A percentile compares a stretch with the other conserved stretches of the same genome.
Evolutionary conservation across 2,329 filamentous ascomycete species (phyloP).

Genomic region (Trichoderma sp.): DNA sequence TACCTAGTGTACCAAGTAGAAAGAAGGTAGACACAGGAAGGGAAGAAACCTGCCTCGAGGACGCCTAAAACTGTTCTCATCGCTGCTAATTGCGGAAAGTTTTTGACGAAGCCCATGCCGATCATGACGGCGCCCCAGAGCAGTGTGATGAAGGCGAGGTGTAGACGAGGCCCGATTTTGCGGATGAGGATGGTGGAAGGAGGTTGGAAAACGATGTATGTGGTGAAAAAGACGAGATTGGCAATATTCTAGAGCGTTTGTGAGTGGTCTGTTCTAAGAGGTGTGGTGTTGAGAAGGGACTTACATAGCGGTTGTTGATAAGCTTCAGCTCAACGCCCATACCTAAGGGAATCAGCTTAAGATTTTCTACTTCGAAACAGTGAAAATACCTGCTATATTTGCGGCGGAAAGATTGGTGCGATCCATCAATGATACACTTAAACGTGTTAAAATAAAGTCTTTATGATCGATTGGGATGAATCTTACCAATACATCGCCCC

Average conservation of each 20-base stretch:
- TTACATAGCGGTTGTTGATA: constrained; percentile 45
- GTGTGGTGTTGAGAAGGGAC: constrained; percentile 20
- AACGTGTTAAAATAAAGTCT: background rate
- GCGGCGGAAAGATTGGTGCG: constrained; percentile 73
- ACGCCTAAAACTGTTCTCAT: constrained; percentile 59
- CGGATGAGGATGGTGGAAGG: constrained; percentile 68
- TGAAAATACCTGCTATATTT: constrained; percentile 63
- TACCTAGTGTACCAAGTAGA: constrained; percentile 70
- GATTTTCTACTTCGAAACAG: rapidly evolving
- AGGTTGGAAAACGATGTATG: constrained; percentile 69
- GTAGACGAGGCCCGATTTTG: constrained; percentile 60
- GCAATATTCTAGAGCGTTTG: constrained; percentile 52
- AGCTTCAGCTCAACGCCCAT: constrained; percentile 28
- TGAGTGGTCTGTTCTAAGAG: background rate
- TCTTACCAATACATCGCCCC: constrained; percentile 62
- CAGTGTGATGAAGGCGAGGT: constrained; percentile 53
- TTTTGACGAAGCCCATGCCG: constrained; percentile 60
- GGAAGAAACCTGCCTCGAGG: constrained; percentile 70
- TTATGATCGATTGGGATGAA: background rate
- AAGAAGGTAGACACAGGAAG: constrained; percentile 67
- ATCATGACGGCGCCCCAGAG: constrained; percentile 62
- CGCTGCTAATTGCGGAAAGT: constrained; percentile 51
- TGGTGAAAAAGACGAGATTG: constrained; percentile 70
- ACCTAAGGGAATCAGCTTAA: background rate
- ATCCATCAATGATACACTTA: constrained; percentile 67